A percentile compares a stretch with the other conserved stretches of the same genome.
Conservation (phyloP, 2,329 filamentous ascomycete species). For the Alternaria angustiovoidea region DNA sequence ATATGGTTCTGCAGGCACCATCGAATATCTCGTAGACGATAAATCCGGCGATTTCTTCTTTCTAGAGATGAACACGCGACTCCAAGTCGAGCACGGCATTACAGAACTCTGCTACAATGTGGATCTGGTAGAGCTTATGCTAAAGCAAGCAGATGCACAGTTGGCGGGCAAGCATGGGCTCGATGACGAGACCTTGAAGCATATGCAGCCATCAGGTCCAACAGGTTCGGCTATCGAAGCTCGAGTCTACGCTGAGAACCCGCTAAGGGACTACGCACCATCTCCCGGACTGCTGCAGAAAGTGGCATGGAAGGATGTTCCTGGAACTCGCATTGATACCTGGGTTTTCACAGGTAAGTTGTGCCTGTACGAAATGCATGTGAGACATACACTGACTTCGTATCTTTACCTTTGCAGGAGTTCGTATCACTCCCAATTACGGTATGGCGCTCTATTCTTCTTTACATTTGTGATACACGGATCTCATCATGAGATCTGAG, state of each 20-base stretch:
- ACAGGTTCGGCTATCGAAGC: constrained; percentile 62
- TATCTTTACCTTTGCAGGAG: background rate
- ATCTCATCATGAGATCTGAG: background rate
- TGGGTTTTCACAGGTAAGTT: constrained; percentile 65
- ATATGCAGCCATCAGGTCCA: constrained; percentile 55
- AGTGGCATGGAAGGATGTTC: constrained; percentile 62
- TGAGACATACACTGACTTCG: background rate
- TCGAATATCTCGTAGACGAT: constrained; percentile 90
- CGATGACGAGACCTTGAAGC: constrained; percentile 51
- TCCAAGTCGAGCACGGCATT: constrained; percentile 67
- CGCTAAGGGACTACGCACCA: constrained; percentile 65
- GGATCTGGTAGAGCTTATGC: constrained; percentile 65
- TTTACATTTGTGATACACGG: background rate
- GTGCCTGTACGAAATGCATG: background rate
- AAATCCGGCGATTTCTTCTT: constrained; percentile 80
- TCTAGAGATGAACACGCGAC: constrained; percentile 66
- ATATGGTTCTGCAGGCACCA: constrained; percentile 87
- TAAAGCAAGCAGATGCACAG: constrained; percentile 63
- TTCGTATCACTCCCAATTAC: constrained; percentile 65
- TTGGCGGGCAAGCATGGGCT: constrained; percentile 57
- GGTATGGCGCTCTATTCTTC: constrained; percentile 29
- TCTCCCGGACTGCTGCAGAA: constrained; percentile 66
- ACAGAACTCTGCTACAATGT: constrained; percentile 65
- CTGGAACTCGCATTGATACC: constrained; percentile 66
- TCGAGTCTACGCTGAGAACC: constrained; percentile 66